Evolutionary conservation across 495 filamentous ascomycete genomes (phyloP).

Genomic region (Aspergillus mulundensis): DNA sequence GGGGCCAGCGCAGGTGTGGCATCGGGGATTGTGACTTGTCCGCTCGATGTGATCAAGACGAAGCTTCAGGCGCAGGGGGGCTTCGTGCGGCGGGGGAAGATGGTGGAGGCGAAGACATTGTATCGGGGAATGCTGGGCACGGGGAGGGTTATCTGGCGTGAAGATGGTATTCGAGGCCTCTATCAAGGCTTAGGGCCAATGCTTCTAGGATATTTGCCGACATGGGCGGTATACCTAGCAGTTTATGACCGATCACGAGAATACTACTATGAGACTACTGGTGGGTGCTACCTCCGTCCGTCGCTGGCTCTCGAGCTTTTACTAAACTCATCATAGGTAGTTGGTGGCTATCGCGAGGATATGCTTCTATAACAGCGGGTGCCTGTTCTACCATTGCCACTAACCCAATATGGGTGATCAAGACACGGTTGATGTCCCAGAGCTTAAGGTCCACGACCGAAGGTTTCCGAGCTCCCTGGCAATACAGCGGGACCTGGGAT

Average conservation of each 20-base stretch:
- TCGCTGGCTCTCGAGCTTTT: neutral
- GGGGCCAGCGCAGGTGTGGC: slow-evolving; percentile 86
- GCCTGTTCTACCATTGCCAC: slow-evolving; percentile 90
- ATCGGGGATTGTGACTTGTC: slow-evolving; percentile 92
- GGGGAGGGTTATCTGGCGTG: slow-evolving; percentile 72
- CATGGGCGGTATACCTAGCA: slow-evolving; percentile 96
- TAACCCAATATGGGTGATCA: slow-evolving; percentile 99
- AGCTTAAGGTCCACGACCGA: slow-evolving; percentile 46
- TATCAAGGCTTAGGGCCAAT: slow-evolving; percentile 93
- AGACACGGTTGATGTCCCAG: slow-evolving; percentile 96
- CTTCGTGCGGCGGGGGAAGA: slow-evolving; percentile 50
- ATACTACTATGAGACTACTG: slow-evolving; percentile 60
- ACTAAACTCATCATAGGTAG: slow-evolving; percentile 37
- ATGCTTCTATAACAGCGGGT: slow-evolving; percentile 84
- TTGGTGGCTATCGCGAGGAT: slow-evolving; percentile 58
- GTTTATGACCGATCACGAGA: slow-evolving; percentile 87
- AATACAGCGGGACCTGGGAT: slow-evolving; percentile 82
- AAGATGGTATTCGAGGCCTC: slow-evolving; percentile 87
- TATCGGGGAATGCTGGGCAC: slow-evolving; percentile 88
- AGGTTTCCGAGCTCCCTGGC: slow-evolving; percentile 70
- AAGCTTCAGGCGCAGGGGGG: slow-evolving; percentile 95
- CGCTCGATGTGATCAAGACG: slow-evolving; percentile 98
- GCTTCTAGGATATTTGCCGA: slow-evolving; percentile 90
- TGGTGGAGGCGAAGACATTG: slow-evolving; percentile 45
- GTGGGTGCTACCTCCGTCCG: slow-evolving; percentile 42